Base-by-base conservation (phyloP, 139 green algal species). In the Tetraselmis chui region DNA sequence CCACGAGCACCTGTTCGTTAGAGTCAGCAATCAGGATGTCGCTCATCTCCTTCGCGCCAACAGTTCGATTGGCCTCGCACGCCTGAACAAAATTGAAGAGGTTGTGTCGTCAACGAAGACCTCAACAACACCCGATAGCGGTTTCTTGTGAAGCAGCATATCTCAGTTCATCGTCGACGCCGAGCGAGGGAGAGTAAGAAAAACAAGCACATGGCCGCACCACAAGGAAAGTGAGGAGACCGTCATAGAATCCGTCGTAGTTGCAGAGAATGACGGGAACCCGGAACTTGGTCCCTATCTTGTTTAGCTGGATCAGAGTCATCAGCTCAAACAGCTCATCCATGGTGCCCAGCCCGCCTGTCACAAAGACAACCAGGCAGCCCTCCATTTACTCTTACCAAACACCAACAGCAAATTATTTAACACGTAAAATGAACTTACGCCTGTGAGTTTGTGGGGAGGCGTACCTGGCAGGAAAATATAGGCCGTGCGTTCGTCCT, bases 401-500 rank as follows among this genome's bases (percentile, higher is more conserved):
- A n/a, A n/a, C n/a, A n/a, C n/a, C n/a, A n/a, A n/a, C n/a, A n/a
- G n/a, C n/a, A n/a, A n/a, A n/a, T n/a, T n/a, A n/a, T n/a, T n/a
- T n/a, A n/a, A n/a, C n/a, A n/a, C n/a, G n/a, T n/a, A n/a, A n/a
- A n/a, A n/a, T n/a, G n/a, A n/a, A n/a, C n/a, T n/a, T n/a, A n/a
- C n/a, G n/a, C n/a, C n/a, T n/a, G n/a, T n/a, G n/a, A n/a, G n/a
- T n/a, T n/a, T n/a, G n/a, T n/a, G n/a, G n/a, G 45, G 45, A 18
- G 45, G 78, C 0, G 85, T 88, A n/a, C 92, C 92, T 23, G 92
- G 91, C 80, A 95, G 83, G 84, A 95, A 95, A 22, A 95, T 84
- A 82, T 91, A 95, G 1, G 91, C 92, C 28, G 90, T 94, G 28
- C 79, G 81, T 31, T 95, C 89, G 24, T 27, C 31, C 29, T 84